Evolutionary conservation across 2,329 filamentous ascomycete species (phyloP).

Genomic region (Ceratocystis colombiana): DNA sequence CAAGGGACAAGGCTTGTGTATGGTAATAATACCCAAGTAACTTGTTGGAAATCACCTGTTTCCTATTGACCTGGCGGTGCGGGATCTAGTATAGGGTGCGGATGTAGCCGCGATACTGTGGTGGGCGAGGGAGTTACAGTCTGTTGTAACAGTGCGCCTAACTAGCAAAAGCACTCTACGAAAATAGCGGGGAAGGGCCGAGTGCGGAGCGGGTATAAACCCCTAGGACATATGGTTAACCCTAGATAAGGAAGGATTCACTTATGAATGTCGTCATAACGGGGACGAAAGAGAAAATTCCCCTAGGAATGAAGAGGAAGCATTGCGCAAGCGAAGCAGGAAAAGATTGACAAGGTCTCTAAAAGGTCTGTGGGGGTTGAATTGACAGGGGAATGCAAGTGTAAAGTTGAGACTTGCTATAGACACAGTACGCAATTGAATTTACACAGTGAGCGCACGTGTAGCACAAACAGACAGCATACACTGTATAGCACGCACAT

Average conservation of each 20-base stretch:
- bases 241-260: not conserved
- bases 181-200: not conserved
- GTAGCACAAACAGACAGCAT: no score
- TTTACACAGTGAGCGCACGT: no score
- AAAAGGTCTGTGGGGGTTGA: no score
- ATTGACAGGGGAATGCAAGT: no score
- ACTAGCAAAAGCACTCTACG: not conserved
- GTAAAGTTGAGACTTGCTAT: no score
- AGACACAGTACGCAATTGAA: no score
- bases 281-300: slow-evolving; percentile 5
- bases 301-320: not conserved
- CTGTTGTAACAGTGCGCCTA: not conserved
- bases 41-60: not conserved
- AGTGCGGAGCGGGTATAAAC: not conserved
- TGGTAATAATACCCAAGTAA: no score
- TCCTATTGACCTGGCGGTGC: not conserved
- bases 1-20: not conserved
- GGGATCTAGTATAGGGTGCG: not conserved
- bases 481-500: no score
- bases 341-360: not conserved
- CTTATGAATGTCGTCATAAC: not conserved
- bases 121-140: not conserved
- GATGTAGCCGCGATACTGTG: not conserved
- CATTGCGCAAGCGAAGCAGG: not conserved
- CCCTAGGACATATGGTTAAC: not conserved